These are phyloP conservation scores for Pouteria glomerata DNA, from an alignment of 148 eudicot species.

Conservation along the genomic window DNA sequence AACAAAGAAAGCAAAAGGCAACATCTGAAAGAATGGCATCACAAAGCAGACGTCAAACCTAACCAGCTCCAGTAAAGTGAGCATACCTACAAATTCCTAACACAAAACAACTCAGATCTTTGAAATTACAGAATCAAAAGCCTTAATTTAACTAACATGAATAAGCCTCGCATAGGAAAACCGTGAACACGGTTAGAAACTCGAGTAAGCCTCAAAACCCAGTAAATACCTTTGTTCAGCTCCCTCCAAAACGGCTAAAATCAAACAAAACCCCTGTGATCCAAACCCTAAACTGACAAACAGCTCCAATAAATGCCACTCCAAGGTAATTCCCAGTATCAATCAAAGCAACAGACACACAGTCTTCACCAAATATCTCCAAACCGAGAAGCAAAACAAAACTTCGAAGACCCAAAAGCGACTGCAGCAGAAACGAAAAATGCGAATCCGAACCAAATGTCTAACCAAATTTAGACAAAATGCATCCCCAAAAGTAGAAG, in stretches of 20 bases:
- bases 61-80: background rate
- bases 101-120: conserved; percentile 8
- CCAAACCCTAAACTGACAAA: conserved; percentile 7
- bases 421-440: background rate
- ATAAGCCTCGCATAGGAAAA: background rate
- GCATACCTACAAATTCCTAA: background rate
- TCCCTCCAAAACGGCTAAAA: background rate
- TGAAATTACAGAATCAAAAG: background rate
- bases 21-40: background rate
- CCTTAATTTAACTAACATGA: background rate
- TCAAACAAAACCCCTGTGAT: conserved; percentile 10
- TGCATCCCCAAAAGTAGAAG: conserved; percentile 10
- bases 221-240: conserved; percentile 7
- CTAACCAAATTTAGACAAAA: background rate
- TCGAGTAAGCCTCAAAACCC: background rate
- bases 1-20: background rate
- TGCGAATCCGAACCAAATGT: conserved; percentile 15
- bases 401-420: conserved; percentile 1
- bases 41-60: background rate
- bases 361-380: background rate
- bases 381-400: background rate
- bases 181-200: background rate
- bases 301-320: conserved; percentile 5
- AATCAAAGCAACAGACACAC: background rate
- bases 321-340: background rate